Base-by-base conservation (phyloP, 2,329 filamentous ascomycete genomes). In the Capronia americana region DNA sequence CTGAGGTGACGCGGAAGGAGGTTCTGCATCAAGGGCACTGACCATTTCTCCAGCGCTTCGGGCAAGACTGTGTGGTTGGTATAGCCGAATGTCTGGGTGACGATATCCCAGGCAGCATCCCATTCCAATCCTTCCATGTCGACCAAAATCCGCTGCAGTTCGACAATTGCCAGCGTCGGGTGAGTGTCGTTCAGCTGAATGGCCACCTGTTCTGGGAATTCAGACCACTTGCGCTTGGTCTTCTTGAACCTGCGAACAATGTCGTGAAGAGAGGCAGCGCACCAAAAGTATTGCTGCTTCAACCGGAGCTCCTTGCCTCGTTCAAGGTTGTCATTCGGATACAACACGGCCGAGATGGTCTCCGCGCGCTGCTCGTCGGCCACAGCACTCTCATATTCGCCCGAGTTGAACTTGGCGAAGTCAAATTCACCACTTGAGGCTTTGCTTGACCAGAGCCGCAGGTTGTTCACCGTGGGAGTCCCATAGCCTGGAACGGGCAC, bases 251-350 rank as follows among this genome's bases (percentile, higher is more conserved):
- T 90, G 65, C 95, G 91, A 67, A 99, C 91, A 76, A 99, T 99
- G 75, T 99, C 95, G 76, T 92, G 92, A 3, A 99, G 86, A 17
- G 95, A 99, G 17, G 95, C 95, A 60, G 95, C 93, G 75, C 97
- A 96, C 95, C 95, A 99, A 83, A 99, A 99, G 85, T 99, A 99
- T 79, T 99, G 95, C 79, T 99, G 95, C 86, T 99, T 99, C 79
- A 99, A 81, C 61, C 95, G 92, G 70, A 99, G 88, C 83, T 99
- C 95, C 80, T 99, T 99, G 69, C 95, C 95, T 71, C 93, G 88
- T 72, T 98, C 94, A 53, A 99, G 87, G 79, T 97, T 98, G 80
- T 98, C 94, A 75, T 99, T 99, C 67, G 95, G 95, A 77, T 99
- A 99, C 53, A 99, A 82, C 14, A 99, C 95, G 34, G 94, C 94